Evolutionary conservation across 2,329 filamentous ascomycete genomes (phyloP), one percentile per base, ranked within the genome.

Genomic region (Colletotrichum costaricense): DNA sequence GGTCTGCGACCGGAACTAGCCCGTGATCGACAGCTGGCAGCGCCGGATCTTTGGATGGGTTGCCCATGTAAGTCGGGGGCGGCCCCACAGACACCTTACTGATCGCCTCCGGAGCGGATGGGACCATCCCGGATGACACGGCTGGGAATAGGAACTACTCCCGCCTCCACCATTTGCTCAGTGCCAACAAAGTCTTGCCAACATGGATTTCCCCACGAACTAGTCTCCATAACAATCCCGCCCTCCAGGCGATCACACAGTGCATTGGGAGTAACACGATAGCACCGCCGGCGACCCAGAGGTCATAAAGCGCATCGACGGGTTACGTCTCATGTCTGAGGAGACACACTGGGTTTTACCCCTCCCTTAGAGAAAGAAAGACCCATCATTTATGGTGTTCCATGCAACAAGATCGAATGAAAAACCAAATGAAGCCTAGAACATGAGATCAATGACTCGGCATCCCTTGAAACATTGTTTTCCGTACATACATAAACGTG

Each of bases 401-500:
- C 33, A 73, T 60, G 70, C 67, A 60, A 22, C 35, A 28, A 60
- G 59, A 73, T 73, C 55, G 66, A 73, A 70, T 49, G 59, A 65
- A 60, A 58, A 26, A 22, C 60, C 52, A 59, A 59, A 56, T 22
- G 30, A 63, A 52, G n/a, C 57, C 46, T 30, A 63, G 55, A 49
- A 56, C 22, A 54, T 63, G 52, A 59, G 22, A 22, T 46, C 59
- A 70, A 64, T 65, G 70, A 73, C 66, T 65, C 66, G 66, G 54
- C 66, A 16, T 38, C 35, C 67, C 59, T 33, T 69, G 59, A 49
- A 65, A 56, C 46, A 64, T 49, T 86, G 83, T 73, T 96, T 98
- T 78, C 95, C 26, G 88, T 98, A 65, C 81, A 88, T 72, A 93
- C 91, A 54, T 95, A 97, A 82, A 88, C 91, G 35, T 84, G 92